Evolutionary conservation across 805 yeast species (phyloP), one percentile per base, ranked within the genome.

Genomic region (Metschnikowia colocasiae): DNA sequence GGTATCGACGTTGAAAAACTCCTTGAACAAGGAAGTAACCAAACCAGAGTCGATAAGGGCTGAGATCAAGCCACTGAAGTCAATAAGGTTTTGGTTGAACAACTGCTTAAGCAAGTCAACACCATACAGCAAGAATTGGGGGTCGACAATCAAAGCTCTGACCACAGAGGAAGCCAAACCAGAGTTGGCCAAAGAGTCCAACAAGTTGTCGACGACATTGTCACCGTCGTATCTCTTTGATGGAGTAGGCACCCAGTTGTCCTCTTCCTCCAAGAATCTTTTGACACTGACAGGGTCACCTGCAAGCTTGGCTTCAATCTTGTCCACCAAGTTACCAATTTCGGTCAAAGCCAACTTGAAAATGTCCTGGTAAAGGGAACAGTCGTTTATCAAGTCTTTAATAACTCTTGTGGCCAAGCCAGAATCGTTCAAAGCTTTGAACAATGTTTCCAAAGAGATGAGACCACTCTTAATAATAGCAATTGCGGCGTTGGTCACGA

Each of bases 161-260:
- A 71, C 73, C 46, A 71, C 74, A 26, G 60, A 63, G 18, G 60
- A 50, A 34, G 73, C 75, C 57, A 71, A 68, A 36, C 75, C 75
- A 19, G 75, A 71, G 36, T 64, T 52, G 58, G 69, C 69, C 58
- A 71, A 68, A 1, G 76, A 71, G 56, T 69, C 74, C 69, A 71
- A 62, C 55, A 71, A 67, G 43, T 64, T 57, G 45, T 66, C 58
- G 40, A 71, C 57, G 31, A 67, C 51, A 8, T 48, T 52, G 30
- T 53, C 48, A 10, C 47, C 56, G 30, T 50, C 50, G 56, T 48
- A 50, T 43, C 58, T 50, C 49, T 50, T 54, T 10, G 32, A 41
- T 23, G 46, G 44, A 5, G 39, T 39, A 10, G 41, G 19, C 9
- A 27, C 27, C 22, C 47, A 40, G 18, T 29, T 30, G 13, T 46